Conservation (phyloP, 441 rosid species). For the Croton setiger region DNA sequence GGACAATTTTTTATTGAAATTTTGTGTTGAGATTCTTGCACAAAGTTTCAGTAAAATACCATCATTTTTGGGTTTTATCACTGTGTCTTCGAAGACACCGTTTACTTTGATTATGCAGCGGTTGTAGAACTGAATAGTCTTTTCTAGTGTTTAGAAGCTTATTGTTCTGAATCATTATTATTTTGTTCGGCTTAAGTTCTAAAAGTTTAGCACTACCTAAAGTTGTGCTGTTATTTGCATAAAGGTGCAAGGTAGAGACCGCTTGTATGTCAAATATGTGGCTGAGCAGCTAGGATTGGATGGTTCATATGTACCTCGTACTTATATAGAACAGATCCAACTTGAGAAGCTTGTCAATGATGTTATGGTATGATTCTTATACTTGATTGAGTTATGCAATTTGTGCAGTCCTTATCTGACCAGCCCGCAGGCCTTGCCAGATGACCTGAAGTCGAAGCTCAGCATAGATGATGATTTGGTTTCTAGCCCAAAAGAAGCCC, state of each 20-base stretch:
- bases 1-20: too few species aligned
- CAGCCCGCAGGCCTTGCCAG: constrained; percentile 83
- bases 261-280: constrained; percentile 54
- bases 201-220: constrained; percentile 16
- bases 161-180: neutral
- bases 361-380: constrained; percentile 67
- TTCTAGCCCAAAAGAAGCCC: constrained; percentile 96
- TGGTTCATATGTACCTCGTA: constrained; percentile 86
- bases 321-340: constrained; percentile 97
- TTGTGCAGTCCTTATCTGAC: constrained; percentile 33
- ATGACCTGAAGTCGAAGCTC: constrained; percentile 84
- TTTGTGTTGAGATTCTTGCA: too few species aligned
- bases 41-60: too few species aligned
- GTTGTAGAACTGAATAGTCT: neutral
- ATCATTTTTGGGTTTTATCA: too few species aligned
- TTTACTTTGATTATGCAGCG: neutral
- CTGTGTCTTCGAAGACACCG: neutral
- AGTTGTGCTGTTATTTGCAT: constrained; percentile 21
- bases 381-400: constrained; percentile 14
- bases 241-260: constrained; percentile 98
- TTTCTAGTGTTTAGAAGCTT: neutral
- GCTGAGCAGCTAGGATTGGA: constrained; percentile 88
- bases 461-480: constrained; percentile 87
- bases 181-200: constrained; percentile 5
- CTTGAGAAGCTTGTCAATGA: constrained; percentile 97